Evolutionary conservation across 2,329 filamentous ascomycete genomes (phyloP).

Genomic region (Trichoderma hamatum): DNA sequence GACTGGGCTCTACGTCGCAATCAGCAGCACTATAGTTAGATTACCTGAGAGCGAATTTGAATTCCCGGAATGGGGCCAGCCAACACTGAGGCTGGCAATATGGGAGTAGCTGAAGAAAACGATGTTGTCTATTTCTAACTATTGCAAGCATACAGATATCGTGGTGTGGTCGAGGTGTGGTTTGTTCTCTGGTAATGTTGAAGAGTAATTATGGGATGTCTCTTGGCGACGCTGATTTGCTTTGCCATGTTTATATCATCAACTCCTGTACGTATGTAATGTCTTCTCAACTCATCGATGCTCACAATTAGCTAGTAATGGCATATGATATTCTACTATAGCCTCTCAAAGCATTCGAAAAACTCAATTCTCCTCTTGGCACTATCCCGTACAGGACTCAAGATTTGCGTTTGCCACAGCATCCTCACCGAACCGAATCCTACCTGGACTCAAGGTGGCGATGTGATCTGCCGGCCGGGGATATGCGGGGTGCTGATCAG

Average conservation of each 20-base stretch:
- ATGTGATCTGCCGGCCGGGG: background rate
- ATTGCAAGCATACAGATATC: background rate
- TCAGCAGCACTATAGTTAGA: slow-evolving; percentile 39
- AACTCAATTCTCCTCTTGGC: background rate
- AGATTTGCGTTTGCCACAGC: slow-evolving; percentile 6
- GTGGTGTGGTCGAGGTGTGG: background rate
- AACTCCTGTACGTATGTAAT: slow-evolving; percentile 20
- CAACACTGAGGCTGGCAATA: slow-evolving; percentile 33
- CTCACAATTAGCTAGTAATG: background rate
- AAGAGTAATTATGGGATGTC: background rate
- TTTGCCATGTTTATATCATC: background rate
- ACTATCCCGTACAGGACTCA: background rate
- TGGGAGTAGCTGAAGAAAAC: slow-evolving; percentile 29
- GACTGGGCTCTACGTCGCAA: slow-evolving; percentile 37
- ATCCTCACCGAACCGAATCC: background rate
- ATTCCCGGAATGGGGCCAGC: slow-evolving; percentile 37
- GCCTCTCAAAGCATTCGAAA: background rate
- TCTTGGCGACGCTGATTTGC: background rate
- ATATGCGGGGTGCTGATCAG: slow-evolving; percentile 20
- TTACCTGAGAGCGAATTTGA: slow-evolving; percentile 33
- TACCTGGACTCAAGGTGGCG: background rate
- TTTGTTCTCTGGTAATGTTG: slow-evolving; percentile 10
- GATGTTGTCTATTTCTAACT: background rate
- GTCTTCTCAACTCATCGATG: background rate
- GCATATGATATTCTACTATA: background rate